Conservation (phyloP, 106 monocot genomes). For the Chionographis japonica region DNA sequence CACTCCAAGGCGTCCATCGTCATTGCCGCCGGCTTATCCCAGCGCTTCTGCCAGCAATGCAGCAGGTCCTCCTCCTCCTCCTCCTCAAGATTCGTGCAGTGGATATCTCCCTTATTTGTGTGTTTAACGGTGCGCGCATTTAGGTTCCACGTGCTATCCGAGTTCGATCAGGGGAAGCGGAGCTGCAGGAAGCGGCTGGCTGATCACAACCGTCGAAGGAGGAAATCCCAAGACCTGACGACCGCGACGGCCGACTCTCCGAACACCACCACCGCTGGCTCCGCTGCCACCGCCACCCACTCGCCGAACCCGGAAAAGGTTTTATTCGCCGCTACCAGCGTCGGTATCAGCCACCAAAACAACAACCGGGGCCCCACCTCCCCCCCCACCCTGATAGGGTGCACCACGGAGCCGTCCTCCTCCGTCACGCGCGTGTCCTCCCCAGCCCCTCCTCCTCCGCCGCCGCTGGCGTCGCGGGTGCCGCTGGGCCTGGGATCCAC, state of each 20-base stretch:
- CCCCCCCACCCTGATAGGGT: not conserved
- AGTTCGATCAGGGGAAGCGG: slow-evolving; percentile 42
- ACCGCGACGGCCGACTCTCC: not conserved
- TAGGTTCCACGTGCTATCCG: slow-evolving; percentile 40
- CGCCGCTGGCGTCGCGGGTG: not conserved
- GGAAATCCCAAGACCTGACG: slow-evolving; percentile 36
- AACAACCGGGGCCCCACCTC: not conserved
- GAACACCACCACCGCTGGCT: not conserved
- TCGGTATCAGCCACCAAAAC: slow-evolving; percentile 1
- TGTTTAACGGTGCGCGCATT: not conserved
- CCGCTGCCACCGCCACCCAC: not conserved
- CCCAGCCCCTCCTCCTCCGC: not conserved
- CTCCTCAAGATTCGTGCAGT: not conserved
- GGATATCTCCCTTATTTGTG: not conserved
- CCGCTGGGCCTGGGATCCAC: slow-evolving; percentile 16
- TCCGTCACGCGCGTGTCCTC: slow-evolving; percentile 7
- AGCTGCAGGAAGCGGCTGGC: slow-evolving; percentile 42
- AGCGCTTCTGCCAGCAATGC: slow-evolving; percentile 97
- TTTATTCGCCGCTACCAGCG: slow-evolving; percentile 2
- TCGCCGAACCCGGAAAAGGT: not conserved
- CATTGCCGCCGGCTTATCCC: slow-evolving; percentile 59
- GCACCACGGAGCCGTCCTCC: slow-evolving; percentile 7
- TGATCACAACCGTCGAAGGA: slow-evolving; percentile 37
- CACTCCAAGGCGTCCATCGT: slow-evolving; percentile 81
- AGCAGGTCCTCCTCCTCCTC: slow-evolving; percentile 49